These are phyloP conservation scores for Berkeleyomyces basicola DNA, from an alignment of 2,329 filamentous ascomycete genomes.

Conservation along the genomic window DNA sequence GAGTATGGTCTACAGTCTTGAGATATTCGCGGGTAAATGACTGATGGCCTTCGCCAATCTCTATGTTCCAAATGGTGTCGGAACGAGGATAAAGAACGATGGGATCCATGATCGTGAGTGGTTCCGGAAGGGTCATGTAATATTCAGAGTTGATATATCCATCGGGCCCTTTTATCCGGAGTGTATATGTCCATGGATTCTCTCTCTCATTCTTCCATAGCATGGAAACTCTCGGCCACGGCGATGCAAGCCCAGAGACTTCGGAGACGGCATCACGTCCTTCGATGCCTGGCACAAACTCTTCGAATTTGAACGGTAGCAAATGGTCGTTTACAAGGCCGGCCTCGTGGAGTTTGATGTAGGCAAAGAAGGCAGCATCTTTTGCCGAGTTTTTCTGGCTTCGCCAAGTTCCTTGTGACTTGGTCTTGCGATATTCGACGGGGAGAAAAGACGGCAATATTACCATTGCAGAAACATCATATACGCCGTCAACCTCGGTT, in stretches of 20 bases:
- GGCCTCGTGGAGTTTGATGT: conserved; percentile 48
- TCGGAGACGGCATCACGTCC: conserved; percentile 21
- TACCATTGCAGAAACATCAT: conserved; percentile 39
- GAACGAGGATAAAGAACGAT: conserved; percentile 27
- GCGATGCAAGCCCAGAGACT: conserved; percentile 26
- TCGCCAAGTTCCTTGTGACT: conserved; percentile 41
- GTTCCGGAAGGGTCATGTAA: conserved; percentile 27
- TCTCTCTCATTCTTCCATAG: conserved; percentile 23
- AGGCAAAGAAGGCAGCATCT: conserved; percentile 74
- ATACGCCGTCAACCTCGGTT: conserved; percentile 12
- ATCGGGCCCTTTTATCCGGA: conserved; percentile 23
- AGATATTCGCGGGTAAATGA: conserved; percentile 5
- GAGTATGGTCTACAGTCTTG: conserved; percentile 19
- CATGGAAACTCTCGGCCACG: conserved; percentile 29
- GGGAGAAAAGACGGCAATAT: conserved; percentile 55
- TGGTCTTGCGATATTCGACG: conserved; percentile 36
- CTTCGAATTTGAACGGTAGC: conserved; percentile 40
- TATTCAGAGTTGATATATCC: conserved; percentile 23
- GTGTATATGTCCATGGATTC: conserved; percentile 18
- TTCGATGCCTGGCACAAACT: conserved; percentile 23
- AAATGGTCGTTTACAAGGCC: conserved; percentile 65
- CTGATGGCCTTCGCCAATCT: conserved; percentile 16
- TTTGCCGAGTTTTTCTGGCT: conserved; percentile 58
- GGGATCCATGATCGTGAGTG: conserved; percentile 23
- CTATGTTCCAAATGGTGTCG: conserved; percentile 23